A percentile compares a stretch with the other conserved stretches of the same genome.
Evolutionary conservation across 306 rosid genomes (phyloP).

Genomic region (Cucurbita moschata): DNA sequence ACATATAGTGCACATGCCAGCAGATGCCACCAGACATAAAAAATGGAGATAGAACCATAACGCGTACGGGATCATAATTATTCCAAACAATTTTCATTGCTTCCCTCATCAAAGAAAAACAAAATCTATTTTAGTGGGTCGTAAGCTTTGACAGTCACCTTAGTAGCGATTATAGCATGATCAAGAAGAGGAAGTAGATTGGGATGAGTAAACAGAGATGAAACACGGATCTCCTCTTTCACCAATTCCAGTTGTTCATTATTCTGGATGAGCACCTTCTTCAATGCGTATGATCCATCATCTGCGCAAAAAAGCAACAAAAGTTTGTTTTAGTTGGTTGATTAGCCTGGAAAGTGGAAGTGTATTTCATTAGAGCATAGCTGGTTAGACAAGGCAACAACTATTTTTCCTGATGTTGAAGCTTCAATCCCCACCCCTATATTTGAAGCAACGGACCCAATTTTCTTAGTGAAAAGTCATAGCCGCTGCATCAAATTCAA

Average conservation of each 20-base stretch:
- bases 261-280: constrained; percentile 86
- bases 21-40: background rate
- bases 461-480: background rate
- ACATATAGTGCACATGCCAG: background rate
- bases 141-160: constrained; percentile 28
- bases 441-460: background rate
- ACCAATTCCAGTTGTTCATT: constrained; percentile 77
- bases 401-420: too few relatives aligned
- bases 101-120: background rate
- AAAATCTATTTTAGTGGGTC: background rate
- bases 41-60: background rate
- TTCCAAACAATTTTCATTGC: background rate
- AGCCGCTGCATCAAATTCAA: background rate
- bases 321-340: background rate
- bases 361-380: background rate
- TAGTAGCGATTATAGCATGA: constrained; percentile 80
- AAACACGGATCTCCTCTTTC: constrained; percentile 90
- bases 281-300: constrained; percentile 93
- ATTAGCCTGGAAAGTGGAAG: background rate
- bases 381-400: too few relatives aligned
- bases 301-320: constrained; percentile 26
- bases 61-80: background rate
- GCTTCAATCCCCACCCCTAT: too few relatives aligned
- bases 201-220: constrained; percentile 79
- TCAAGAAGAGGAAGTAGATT: constrained; percentile 95